Evolutionary conservation across 768 basidiomycete species (phyloP), one percentile per base, ranked within the genome.

Genomic region (Trametes villosa): DNA sequence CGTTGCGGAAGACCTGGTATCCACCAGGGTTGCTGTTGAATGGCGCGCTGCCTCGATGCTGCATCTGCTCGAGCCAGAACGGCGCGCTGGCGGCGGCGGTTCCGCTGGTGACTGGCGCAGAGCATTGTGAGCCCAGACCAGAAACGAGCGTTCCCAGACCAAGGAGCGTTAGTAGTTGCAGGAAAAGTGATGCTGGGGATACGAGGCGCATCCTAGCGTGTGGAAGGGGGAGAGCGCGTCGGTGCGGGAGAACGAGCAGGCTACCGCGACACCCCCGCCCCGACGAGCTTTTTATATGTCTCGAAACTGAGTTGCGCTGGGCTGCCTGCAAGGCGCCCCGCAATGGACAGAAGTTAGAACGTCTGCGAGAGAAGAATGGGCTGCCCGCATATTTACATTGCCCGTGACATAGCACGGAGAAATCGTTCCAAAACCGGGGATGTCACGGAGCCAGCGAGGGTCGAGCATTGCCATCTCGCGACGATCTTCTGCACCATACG

Each of bases 1-100:
- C 91, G 67, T 91, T 91, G 44, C 91, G 81, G 73, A 89, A 91
- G 12, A 91, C 88, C 46, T 83, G 73, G 69, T 92, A 92, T 11
- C 71, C 67, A 33, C 70, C 68, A 3, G 82, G 77, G 68, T 83
- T 75, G 11, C 82, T 65, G 65, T 88, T 87, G 73, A 83, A 88
- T 1, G 90, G 81, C 4, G 91, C 76, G 13, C 75, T 83, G 30
- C 71, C 71, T 71, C 87, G 89, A 65, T 90, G 90, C 29, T 79
- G 83, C 63, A 92, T 90, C 49, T 69, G 81, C 68, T 91, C 74
- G 67, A 89, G 66, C 90, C 91, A 92, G 68, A 83, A 91, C 0
- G 87, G 82, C 38, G 85, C 86, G 24, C 68, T 70, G 18, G 84
- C 67, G 5, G 76, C 74, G 17, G 89, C 84, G 17, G 74, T 78